phyloP scores from a whole-genome alignment of 495 filamentous ascomycete species.

The Pyrenula aspistea region DNA sequence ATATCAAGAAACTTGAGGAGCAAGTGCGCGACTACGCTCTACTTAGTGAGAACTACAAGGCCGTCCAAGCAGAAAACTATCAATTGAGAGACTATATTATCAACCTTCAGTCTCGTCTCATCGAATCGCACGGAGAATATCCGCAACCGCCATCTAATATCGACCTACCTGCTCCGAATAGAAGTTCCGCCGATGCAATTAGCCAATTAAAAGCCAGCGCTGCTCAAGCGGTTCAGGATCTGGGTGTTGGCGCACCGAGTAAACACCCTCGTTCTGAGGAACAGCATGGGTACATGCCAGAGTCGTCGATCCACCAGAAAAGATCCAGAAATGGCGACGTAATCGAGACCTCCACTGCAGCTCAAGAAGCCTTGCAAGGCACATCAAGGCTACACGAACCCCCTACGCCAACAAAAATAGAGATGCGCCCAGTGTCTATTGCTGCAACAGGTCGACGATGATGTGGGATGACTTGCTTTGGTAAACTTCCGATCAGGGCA shows the following conservation, averaged over 20 bases:
- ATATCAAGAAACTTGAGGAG: slow-evolving; percentile 93
- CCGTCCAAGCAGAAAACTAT: slow-evolving; percentile 77
- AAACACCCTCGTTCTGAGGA: slow-evolving; percentile 2
- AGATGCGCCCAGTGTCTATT: not conserved
- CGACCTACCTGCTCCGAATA: slow-evolving; percentile 18
- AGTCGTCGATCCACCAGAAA: slow-evolving; percentile 4
- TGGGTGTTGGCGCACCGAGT: slow-evolving; percentile 17
- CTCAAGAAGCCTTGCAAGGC: not conserved
- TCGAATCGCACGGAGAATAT: slow-evolving; percentile 71
- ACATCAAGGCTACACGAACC: not conserved
- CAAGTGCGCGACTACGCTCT: slow-evolving; percentile 65
- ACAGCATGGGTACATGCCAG: slow-evolving; percentile 2
- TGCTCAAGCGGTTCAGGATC: slow-evolving; percentile 20
- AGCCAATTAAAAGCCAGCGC: slow-evolving; percentile 25
- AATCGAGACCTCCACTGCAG: not conserved
- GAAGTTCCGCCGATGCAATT: slow-evolving; percentile 9
- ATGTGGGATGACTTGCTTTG: too few species aligned
- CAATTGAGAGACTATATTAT: slow-evolving; percentile 84
- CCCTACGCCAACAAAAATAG: not conserved
- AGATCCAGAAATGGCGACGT: slow-evolving; percentile 3
- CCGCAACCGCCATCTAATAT: slow-evolving; percentile 67
- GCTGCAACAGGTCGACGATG: not conserved
- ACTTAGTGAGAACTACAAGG: slow-evolving; percentile 60
- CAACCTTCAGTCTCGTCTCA: slow-evolving; percentile 74
- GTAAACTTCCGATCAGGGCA: too few species aligned